These are phyloP conservation scores for Colletotrichum truncatum DNA, from an alignment of 2,329 filamentous ascomycete genomes.

Conservation along the genomic window DNA sequence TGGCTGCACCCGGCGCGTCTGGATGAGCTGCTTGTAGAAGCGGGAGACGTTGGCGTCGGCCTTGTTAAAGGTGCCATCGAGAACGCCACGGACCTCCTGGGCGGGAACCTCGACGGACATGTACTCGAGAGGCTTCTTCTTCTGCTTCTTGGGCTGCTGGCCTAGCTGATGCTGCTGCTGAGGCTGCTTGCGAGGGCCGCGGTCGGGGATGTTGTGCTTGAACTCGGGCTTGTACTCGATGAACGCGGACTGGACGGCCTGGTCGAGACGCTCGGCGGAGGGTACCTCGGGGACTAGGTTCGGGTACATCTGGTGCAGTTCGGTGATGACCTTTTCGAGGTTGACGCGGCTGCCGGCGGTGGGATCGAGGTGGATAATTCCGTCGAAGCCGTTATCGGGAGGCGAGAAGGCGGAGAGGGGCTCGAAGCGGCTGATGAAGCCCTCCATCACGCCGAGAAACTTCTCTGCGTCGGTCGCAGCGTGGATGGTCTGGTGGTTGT, in stretches of 20 bases:
- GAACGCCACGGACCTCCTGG: slow-evolving; percentile 56
- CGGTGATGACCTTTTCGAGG: slow-evolving; percentile 78
- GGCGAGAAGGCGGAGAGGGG: slow-evolving; percentile 69
- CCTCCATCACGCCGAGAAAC: slow-evolving; percentile 92
- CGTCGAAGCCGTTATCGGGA: slow-evolving; percentile 87
- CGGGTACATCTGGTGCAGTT: slow-evolving; percentile 81
- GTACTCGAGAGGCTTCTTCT: slow-evolving; percentile 64
- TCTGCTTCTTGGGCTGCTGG: slow-evolving; percentile 44
- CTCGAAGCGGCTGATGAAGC: slow-evolving; percentile 89
- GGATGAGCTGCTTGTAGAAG: slow-evolving; percentile 81
- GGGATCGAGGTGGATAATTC: slow-evolving; percentile 86
- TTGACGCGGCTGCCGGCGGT: slow-evolving; percentile 82
- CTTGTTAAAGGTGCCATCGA: slow-evolving; percentile 75
- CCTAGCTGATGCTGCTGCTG: slow-evolving; percentile 45
- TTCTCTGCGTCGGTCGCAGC: slow-evolving; percentile 78
- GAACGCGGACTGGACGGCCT: slow-evolving; percentile 79
- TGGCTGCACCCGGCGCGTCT: slow-evolving; percentile 79
- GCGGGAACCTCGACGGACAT: slow-evolving; percentile 60
- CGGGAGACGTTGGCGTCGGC: slow-evolving; percentile 55
- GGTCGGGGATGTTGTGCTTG: slow-evolving; percentile 77
- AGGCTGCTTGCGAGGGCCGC: slow-evolving; percentile 51
- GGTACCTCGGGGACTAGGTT: slow-evolving; percentile 78
- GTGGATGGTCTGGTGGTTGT: slow-evolving; percentile 98
- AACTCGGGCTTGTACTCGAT: slow-evolving; percentile 80
- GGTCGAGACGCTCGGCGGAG: slow-evolving; percentile 77